Conservation (phyloP, 2,329 filamentous ascomycete species). For the Neofusicoccum umdonicola region DNA sequence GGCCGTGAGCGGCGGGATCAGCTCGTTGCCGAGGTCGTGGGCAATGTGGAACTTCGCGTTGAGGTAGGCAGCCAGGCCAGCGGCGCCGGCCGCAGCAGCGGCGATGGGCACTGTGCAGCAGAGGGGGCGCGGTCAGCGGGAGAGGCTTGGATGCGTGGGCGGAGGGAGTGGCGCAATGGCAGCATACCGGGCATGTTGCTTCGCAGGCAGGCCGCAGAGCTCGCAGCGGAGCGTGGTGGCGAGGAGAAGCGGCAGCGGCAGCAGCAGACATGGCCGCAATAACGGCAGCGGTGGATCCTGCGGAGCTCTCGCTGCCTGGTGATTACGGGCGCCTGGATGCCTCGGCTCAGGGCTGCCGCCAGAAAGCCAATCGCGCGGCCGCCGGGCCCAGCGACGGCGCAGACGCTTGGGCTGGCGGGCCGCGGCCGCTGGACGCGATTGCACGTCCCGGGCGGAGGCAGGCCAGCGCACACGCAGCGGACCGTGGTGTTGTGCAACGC, state of each 20-base stretch:
- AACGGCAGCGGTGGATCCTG: neutral
- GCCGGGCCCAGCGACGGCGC: too few species aligned
- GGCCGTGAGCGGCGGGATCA: neutral
- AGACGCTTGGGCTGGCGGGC: too few species aligned
- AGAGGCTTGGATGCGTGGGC: too few species aligned
- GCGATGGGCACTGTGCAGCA: neutral
- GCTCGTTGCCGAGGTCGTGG: conserved; percentile 55
- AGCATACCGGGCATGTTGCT: conserved; percentile 1
- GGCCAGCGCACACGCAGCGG: too few species aligned
- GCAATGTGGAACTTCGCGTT: conserved; percentile 68
- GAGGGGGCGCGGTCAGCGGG: neutral
- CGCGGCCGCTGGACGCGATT: too few species aligned
- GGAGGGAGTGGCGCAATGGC: neutral
- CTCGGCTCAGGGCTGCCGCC: neutral
- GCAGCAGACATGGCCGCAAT: neutral
- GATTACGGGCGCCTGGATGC: neutral
- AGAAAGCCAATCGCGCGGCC: too few species aligned
- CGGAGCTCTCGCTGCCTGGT: neutral
- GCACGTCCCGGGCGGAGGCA: too few species aligned
- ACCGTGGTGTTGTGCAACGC: too few species aligned
- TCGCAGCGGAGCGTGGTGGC: neutral
- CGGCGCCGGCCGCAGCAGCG: conserved; percentile 39
- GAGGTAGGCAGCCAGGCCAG: conserved; percentile 51
- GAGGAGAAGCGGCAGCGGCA: neutral
- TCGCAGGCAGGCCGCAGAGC: neutral